Percentiles rank a stretch among this genome's conserved stretches.
These are phyloP conservation scores for Aureobasidium sp. DNA, from an alignment of 2,329 filamentous ascomycete species.

Conservation along the genomic window DNA sequence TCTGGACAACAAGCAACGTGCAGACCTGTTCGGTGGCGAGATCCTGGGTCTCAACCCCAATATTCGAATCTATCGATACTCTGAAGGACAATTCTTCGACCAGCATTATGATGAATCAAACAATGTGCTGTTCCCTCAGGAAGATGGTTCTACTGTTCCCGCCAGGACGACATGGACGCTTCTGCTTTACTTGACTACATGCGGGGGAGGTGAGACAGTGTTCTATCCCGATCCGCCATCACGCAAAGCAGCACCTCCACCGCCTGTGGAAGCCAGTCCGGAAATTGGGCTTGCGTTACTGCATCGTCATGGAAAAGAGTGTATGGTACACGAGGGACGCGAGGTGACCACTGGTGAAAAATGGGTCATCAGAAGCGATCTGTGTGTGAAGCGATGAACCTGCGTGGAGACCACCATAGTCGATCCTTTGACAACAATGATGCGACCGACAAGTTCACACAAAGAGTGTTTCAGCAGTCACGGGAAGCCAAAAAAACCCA, in stretches of 20 bases:
- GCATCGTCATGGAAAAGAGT: slow-evolving; percentile 83
- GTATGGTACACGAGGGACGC: slow-evolving; percentile 79
- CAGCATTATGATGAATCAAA: slow-evolving; percentile 92
- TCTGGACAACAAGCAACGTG: slow-evolving; percentile 28
- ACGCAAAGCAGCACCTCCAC: slow-evolving; percentile 32
- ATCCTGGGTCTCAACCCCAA: slow-evolving; percentile 80
- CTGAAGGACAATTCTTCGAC: slow-evolving; percentile 81
- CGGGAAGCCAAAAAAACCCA: too few species aligned
- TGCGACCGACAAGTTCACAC: too few species aligned
- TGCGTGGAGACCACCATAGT: too few species aligned
- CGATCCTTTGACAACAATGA: too few species aligned
- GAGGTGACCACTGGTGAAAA: slow-evolving; percentile 78
- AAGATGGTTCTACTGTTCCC: slow-evolving; percentile 36
- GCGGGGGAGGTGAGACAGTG: slow-evolving; percentile 79
- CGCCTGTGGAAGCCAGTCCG: slow-evolving; percentile 64
- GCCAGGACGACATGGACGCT: slow-evolving; percentile 85
- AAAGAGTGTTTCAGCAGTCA: too few species aligned
- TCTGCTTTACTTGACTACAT: slow-evolving; percentile 79
- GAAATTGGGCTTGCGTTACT: slow-evolving; percentile 82
- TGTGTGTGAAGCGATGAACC: slow-evolving; percentile 58
- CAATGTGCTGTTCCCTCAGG: slow-evolving; percentile 52
- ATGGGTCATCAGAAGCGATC: slow-evolving; percentile 81
- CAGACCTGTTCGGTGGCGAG: slow-evolving; percentile 64
- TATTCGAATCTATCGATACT: slow-evolving; percentile 83
- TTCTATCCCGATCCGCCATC: slow-evolving; percentile 66